Conservation (phyloP, 2,329 filamentous ascomycete species). For the Microsporum ferrugineum region DNA sequence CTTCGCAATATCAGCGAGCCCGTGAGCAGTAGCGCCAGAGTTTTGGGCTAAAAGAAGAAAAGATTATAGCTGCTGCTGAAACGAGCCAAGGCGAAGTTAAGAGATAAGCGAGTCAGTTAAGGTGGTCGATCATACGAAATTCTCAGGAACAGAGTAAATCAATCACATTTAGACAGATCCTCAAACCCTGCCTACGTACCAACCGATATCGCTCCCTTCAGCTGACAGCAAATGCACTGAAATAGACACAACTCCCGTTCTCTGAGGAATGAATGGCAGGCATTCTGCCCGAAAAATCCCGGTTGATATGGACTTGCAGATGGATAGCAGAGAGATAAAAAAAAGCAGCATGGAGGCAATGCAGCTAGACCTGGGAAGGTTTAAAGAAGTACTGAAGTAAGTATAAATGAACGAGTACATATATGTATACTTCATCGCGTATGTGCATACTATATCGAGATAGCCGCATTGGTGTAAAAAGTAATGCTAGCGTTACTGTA, state of each 20-base stretch:
- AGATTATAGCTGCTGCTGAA: not conserved
- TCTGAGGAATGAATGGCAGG: not conserved
- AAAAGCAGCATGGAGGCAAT: not conserved
- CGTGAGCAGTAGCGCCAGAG: not conserved
- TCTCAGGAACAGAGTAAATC: not conserved
- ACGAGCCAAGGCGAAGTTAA: conserved; percentile 1
- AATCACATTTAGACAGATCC: not conserved
- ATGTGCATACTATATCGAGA: not conserved
- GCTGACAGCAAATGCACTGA: not conserved
- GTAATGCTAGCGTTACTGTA: not conserved
- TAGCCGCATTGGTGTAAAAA: conserved; percentile 3
- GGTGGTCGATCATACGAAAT: not conserved
- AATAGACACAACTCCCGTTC: not conserved
- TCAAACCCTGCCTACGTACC: not conserved
- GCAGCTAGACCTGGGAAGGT: not conserved
- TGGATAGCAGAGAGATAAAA: not conserved
- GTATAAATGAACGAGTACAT: not conserved
- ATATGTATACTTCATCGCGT: not conserved
- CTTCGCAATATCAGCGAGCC: not conserved
- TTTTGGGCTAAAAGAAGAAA: not conserved
- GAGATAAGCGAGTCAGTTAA: conserved; percentile 4
- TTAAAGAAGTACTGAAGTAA: not conserved
- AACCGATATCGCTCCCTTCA: not conserved
- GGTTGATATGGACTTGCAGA: not conserved
- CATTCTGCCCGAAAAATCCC: not conserved